Evolutionary conservation across 2,329 filamentous ascomycete genomes (phyloP).

Genomic region (Apiospora aurea): DNA sequence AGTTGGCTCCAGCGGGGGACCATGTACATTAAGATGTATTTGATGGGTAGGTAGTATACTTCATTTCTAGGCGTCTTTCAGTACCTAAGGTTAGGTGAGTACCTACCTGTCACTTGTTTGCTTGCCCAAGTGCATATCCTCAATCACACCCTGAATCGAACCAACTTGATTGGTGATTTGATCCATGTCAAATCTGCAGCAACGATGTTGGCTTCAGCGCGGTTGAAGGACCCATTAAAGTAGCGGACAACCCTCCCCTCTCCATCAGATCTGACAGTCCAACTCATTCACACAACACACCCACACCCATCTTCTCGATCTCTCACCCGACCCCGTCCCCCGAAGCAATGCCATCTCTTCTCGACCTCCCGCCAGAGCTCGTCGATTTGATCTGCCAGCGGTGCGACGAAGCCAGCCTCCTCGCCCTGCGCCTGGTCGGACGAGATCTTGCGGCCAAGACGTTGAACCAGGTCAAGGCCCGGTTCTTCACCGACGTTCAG

Average conservation of each 20-base stretch:
- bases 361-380: background rate
- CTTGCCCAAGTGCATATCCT: background rate
- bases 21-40: too few relatives aligned
- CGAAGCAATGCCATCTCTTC: background rate
- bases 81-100: too few relatives aligned
- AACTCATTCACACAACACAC: background rate
- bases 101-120: background rate
- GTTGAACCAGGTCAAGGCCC: background rate
- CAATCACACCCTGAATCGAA: background rate
- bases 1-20: too few relatives aligned
- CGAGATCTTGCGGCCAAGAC: background rate
- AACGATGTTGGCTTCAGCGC: background rate
- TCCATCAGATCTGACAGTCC: background rate
- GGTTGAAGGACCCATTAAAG: background rate
- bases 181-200: background rate
- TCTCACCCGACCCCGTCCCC: background rate
- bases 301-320: background rate
- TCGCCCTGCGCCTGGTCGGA: background rate
- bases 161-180: background rate
- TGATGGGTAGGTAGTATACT: too few relatives aligned
- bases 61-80: too few relatives aligned
- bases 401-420: background rate
- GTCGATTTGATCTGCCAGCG: background rate
- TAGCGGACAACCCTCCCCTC: background rate
- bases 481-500: background rate